phyloP scores from a whole-genome alignment of 768 basidiomycete genomes.

The Amyloporia xantha region DNA sequence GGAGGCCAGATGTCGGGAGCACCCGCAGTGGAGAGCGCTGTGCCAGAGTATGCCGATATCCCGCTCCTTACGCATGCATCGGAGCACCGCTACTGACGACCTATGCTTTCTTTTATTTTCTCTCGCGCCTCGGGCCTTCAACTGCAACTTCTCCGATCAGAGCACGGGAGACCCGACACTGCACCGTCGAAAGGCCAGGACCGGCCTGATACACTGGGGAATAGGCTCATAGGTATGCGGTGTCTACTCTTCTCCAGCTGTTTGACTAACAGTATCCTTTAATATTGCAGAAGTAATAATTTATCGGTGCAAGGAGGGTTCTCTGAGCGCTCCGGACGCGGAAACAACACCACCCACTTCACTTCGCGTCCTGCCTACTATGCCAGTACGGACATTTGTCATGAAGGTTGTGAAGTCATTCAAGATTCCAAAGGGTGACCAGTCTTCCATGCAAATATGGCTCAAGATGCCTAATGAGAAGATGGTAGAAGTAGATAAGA shows the following conservation, averaged over 20 bases:
- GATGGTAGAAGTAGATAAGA: constrained; percentile 40
- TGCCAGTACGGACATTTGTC: constrained; percentile 59
- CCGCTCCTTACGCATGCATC: neutral
- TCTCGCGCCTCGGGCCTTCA: neutral
- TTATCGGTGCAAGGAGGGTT: neutral
- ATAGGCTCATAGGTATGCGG: constrained; percentile 51
- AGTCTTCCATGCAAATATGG: constrained; percentile 43
- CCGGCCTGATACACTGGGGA: constrained; percentile 52
- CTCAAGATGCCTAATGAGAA: constrained; percentile 44
- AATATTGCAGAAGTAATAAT: constrained; percentile 14
- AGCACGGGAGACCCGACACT: constrained; percentile 49
- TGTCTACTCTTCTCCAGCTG: neutral
- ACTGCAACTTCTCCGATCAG: constrained; percentile 27
- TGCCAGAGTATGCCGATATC: constrained; percentile 46
- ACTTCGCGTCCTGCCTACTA: constrained; percentile 58
- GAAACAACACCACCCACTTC: constrained; percentile 1
- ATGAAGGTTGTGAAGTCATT: constrained; percentile 54
- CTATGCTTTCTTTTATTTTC: too few species aligned
- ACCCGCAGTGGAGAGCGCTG: constrained; percentile 62
- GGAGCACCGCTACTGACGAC: neutral
- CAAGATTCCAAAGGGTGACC: constrained; percentile 24
- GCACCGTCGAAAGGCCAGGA: constrained; percentile 18
- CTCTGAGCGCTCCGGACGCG: neutral
- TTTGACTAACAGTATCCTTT: neutral
- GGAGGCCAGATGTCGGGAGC: constrained; percentile 36